These are phyloP conservation scores for Chrysoporthe deuterocubensis DNA, from an alignment of 2,329 filamentous ascomycete genomes.

Conservation along the genomic window DNA sequence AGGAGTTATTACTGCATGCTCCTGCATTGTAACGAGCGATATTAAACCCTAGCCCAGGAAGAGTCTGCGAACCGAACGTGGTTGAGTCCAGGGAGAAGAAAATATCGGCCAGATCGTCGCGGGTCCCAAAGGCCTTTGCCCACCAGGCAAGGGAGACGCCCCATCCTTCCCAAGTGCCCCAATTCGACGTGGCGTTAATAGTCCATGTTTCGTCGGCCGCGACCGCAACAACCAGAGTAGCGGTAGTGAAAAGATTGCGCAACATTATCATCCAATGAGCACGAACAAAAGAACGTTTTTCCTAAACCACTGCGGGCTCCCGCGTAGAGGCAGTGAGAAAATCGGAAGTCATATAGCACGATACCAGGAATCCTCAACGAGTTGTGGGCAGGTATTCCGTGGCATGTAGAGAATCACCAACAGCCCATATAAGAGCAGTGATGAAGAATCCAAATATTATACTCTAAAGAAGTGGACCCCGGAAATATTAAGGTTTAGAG, in stretches of 20 bases:
- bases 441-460: neutral
- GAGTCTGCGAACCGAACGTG: conserved; percentile 34
- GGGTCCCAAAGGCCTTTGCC: conserved; percentile 45
- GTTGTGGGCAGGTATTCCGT: neutral
- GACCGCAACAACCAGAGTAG: neutral
- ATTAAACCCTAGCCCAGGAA: conserved; percentile 47
- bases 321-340: neutral
- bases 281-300: neutral
- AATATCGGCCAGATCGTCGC: conserved; percentile 45
- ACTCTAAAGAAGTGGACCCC: no score
- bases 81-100: conserved; percentile 44
- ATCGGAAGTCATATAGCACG: neutral
- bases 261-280: neutral
- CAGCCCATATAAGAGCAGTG: no score
- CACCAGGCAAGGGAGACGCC: conserved; percentile 50
- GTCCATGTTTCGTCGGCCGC: conserved; percentile 39
- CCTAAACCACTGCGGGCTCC: no score
- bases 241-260: conserved; percentile 1
- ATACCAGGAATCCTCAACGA: neutral
- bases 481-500: no score
- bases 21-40: conserved; percentile 50
- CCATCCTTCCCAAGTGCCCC: conserved; percentile 50
- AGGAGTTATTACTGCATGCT: conserved; percentile 42
- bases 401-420: neutral
- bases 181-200: conserved; percentile 40